Evolutionary conservation across 2,329 filamentous ascomycete species (phyloP).

Genomic region (Neofusicoccum sp.): DNA sequence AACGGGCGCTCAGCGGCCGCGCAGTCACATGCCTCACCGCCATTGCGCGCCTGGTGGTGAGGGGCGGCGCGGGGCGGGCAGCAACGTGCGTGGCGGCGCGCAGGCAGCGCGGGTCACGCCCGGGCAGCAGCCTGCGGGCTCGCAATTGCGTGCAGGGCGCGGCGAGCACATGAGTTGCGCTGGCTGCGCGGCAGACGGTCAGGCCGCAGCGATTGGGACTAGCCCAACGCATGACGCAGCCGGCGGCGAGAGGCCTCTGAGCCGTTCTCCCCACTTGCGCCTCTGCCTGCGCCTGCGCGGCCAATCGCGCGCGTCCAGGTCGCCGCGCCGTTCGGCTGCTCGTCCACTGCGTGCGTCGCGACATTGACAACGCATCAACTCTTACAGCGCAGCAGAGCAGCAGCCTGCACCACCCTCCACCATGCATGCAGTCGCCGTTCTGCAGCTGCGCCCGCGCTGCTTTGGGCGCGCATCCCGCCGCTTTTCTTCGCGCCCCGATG

Average conservation of each 20-base stretch:
- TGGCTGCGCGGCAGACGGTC: background rate
- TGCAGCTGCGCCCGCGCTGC: slow-evolving; percentile 14
- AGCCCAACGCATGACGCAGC: slow-evolving; percentile 13
- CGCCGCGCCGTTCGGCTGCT: slow-evolving; percentile 8
- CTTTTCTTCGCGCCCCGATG: slow-evolving; percentile 13
- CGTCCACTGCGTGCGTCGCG: slow-evolving; percentile 5
- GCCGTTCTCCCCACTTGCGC: slow-evolving; percentile 15
- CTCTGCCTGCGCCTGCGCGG: slow-evolving; percentile 2
- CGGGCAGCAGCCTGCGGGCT: background rate
- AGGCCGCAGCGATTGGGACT: slow-evolving; percentile 9
- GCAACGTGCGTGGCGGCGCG: background rate
- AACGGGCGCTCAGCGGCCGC: background rate
- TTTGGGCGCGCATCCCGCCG: slow-evolving; percentile 5
- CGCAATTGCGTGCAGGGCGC: slow-evolving; percentile 6
- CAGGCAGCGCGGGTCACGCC: background rate
- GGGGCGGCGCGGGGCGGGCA: background rate
- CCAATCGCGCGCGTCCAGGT: slow-evolving; percentile 16
- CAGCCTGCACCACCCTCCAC: slow-evolving; percentile 14
- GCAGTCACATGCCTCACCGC: slow-evolving; percentile 10
- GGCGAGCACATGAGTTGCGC: slow-evolving; percentile 12
- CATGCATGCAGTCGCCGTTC: slow-evolving; percentile 10
- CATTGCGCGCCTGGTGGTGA: background rate
- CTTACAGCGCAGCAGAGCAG: slow-evolving; percentile 15
- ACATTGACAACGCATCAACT: slow-evolving; percentile 18
- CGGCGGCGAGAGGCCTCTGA: background rate